Base-by-base conservation (phyloP, 805 yeast genomes). In the Candida chilensis region DNA sequence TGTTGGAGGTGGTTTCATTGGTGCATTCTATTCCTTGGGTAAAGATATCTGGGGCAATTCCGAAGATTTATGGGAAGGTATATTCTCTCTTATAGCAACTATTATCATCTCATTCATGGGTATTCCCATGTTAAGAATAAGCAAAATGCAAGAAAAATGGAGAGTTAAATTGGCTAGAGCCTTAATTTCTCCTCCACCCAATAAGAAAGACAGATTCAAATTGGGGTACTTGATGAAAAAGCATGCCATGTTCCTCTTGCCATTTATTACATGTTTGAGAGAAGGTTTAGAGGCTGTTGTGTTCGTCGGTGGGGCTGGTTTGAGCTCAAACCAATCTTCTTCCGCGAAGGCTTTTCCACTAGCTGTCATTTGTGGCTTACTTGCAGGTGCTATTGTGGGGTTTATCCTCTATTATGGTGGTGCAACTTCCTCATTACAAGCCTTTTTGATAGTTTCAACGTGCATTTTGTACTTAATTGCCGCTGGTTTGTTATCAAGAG, bases 121-220 rank as follows among this genome's bases (percentile, higher is more conserved):
- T 54, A 71, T 90, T 48, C 94, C 96, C 34, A 84, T 90, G 95
- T 71, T 90, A 50, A 76, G 97, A 60, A 71, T 90, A 55, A 88
- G 88, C 67, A 87, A 88, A 67, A 85, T 88, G 95, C 87, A 86
- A 62, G 90, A 76, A 44, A 90, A 90, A 64, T 90, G 98, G 98
- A 77, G 96, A 66, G 69, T 87, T 42, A 90, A 90, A 64, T 83
- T 90, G 51, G 96, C 96, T 17, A 71, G 63, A 49, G 90, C 96
- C 7, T 61, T 88, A 36, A 60, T 86, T 31, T 78, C 75, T 40
- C 48, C 59, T 16, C 84, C 83, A 32, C 50, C 56, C 27, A 53
- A 52, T 9, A 68, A 54, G 37, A 54, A 57, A 37, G 78, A 70
- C 39, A 60, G 71, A 39, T 74, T 72, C 48, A 68, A 59, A 38